Evolutionary conservation across 257 asterid genomes (phyloP).

Genomic region (Gentiana straminea): DNA sequence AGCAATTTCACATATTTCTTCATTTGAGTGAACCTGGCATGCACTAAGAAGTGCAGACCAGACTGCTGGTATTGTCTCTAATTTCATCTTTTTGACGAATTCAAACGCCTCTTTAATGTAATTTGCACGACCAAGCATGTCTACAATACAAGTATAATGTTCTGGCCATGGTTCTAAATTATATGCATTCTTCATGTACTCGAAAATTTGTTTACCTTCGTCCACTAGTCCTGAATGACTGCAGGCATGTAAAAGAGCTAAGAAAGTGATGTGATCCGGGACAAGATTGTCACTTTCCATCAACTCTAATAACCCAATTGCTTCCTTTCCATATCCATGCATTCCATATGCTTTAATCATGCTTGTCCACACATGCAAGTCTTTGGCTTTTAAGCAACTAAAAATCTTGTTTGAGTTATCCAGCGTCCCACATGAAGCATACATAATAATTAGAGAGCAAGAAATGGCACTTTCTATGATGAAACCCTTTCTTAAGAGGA

Average conservation of each 20-base stretch:
- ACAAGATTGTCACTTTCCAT: conserved; percentile 37
- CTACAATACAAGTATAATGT: conserved; percentile 76
- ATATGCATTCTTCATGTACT: conserved; percentile 40
- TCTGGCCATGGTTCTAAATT: conserved; percentile 75
- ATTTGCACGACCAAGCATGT: conserved; percentile 83
- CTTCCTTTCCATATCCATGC: conserved; percentile 61
- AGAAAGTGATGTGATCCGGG: conserved; percentile 61
- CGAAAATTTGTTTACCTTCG: conserved; percentile 46
- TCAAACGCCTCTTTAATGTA: conserved; percentile 55
- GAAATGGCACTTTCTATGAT: conserved; percentile 38
- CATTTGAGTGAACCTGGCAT: conserved; percentile 51
- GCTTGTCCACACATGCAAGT: conserved; percentile 57
- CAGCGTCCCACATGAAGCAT: conserved; percentile 66
- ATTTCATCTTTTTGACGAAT: conserved; percentile 36
- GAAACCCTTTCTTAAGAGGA: conserved; percentile 41
- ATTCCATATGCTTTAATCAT: conserved; percentile 70
- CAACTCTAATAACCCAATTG: conserved; percentile 33
- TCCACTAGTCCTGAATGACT: conserved; percentile 74
- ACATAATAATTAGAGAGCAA: conserved; percentile 67
- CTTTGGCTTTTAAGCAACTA: conserved; percentile 23
- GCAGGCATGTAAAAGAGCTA: conserved; percentile 65
- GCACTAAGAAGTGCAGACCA: conserved; percentile 78
- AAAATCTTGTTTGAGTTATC: conserved; percentile 47
- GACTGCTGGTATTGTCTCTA: conserved; percentile 45
- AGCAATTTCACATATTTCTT: conserved; percentile 66